Percentiles rank a stretch among this genome's conserved stretches.
These are phyloP conservation scores for Paecilomyces dactylethromorphus DNA, from an alignment of 2,329 filamentous ascomycete genomes.

Conservation along the genomic window DNA sequence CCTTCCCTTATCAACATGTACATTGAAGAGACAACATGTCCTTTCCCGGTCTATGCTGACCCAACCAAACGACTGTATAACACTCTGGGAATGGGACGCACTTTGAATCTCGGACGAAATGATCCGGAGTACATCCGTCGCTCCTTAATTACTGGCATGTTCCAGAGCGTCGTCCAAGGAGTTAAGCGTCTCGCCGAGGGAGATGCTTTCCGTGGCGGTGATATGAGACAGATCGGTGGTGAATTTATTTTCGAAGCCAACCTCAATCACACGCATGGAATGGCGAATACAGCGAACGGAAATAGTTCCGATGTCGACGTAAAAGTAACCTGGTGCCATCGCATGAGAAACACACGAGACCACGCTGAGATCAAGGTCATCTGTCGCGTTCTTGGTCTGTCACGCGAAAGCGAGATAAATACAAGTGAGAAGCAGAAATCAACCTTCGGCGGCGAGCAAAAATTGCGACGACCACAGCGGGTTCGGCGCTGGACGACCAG, in stretches of 20 bases:
- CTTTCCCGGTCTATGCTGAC: slow-evolving; percentile 73
- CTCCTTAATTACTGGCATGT: slow-evolving; percentile 38
- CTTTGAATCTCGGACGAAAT: slow-evolving; percentile 48
- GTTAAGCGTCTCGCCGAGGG: slow-evolving; percentile 53
- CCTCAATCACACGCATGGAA: slow-evolving; percentile 6
- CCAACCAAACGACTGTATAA: slow-evolving; percentile 61
- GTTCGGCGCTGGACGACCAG: not conserved
- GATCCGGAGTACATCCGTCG: slow-evolving; percentile 53
- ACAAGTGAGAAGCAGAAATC: not conserved
- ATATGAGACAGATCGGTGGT: slow-evolving; percentile 64
- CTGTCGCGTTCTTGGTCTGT: slow-evolving; percentile 1
- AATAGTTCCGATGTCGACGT: slow-evolving; percentile 43
- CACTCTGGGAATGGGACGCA: slow-evolving; percentile 62
- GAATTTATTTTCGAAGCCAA: slow-evolving; percentile 65
- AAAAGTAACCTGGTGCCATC: slow-evolving; percentile 69
- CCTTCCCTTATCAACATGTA: slow-evolving; percentile 64
- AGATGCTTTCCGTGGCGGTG: slow-evolving; percentile 57
- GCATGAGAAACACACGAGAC: slow-evolving; percentile 73
- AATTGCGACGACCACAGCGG: not conserved
- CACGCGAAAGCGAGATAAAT: not conserved
- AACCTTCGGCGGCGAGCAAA: not conserved
- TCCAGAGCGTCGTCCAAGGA: slow-evolving; percentile 50
- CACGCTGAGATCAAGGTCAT: slow-evolving; percentile 58
- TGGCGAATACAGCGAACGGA: not conserved
- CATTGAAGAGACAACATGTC: slow-evolving; percentile 53